Percentiles rank a stretch among this genome's conserved stretches.
Evolutionary conservation across 202 grass and related monocot genomes (phyloP).

Genomic region (Zoysia matrella): DNA sequence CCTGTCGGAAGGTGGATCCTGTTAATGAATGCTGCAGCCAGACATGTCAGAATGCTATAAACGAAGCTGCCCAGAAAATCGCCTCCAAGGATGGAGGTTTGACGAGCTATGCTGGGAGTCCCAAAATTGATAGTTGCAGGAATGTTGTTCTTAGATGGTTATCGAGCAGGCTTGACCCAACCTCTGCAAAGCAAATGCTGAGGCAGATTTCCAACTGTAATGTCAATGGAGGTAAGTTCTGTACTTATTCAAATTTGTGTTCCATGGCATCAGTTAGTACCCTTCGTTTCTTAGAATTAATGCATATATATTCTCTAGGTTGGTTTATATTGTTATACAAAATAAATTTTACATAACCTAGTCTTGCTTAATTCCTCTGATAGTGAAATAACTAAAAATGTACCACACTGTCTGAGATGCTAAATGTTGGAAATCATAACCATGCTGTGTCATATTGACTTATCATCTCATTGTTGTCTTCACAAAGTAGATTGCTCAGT

Average conservation of each 20-base stretch:
- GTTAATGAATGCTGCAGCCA: constrained; percentile 94
- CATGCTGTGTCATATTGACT: background rate
- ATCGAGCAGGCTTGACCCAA: constrained; percentile 74
- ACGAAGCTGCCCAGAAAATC: constrained; percentile 75
- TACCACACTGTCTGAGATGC: background rate
- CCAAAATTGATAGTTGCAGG: constrained; percentile 70
- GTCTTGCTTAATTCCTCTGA: background rate
- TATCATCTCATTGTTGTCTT: background rate
- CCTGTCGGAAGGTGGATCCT: constrained; percentile 80
- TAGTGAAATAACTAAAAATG: background rate
- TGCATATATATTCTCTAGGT: constrained; percentile 13
- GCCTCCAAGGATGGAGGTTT: constrained; percentile 54
- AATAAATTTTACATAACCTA: background rate
- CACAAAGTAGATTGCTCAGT: background rate
- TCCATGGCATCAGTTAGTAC: constrained; percentile 1
- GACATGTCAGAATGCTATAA: constrained; percentile 85
- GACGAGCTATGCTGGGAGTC: constrained; percentile 45
- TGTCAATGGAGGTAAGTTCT: constrained; percentile 78
- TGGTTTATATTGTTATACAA: background rate
- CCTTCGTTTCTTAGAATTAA: constrained; percentile 4
- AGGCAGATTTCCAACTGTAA: constrained; percentile 96
- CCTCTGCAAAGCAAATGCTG: constrained; percentile 74
- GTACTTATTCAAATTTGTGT: constrained; percentile 10
- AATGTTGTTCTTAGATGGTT: constrained; percentile 96
- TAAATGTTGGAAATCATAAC: background rate